These are phyloP conservation scores for Kwoniella heveanensis DNA, from an alignment of 768 basidiomycete genomes.

Conservation along the genomic window DNA sequence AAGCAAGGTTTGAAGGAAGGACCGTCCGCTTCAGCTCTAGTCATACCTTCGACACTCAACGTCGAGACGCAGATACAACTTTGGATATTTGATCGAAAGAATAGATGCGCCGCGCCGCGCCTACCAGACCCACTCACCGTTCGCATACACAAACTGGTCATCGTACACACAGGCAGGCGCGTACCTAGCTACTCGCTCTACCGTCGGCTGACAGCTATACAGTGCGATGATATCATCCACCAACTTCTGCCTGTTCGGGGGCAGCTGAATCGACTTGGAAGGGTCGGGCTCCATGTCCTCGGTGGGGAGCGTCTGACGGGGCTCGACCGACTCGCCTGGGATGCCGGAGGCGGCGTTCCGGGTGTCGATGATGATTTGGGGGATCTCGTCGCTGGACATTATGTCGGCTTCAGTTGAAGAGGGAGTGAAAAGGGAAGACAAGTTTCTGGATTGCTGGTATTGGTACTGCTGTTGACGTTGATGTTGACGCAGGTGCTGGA, in stretches of 20 bases:
- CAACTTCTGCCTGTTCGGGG: conserved; percentile 57
- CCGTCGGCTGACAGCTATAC: conserved; percentile 58
- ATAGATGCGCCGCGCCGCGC: no score
- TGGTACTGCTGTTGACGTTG: not conserved
- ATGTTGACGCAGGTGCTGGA: not conserved
- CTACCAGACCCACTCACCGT: conserved; percentile 20
- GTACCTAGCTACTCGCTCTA: conserved; percentile 58
- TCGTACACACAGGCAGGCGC: conserved; percentile 50
- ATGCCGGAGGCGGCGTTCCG: conserved; percentile 49
- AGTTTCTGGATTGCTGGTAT: no score
- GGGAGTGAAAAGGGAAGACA: no score
- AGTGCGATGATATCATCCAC: conserved; percentile 59
- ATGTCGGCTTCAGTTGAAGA: no score
- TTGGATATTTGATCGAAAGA: no score
- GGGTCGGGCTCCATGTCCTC: conserved; percentile 56
- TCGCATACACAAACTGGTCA: conserved; percentile 59
- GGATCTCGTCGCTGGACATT: conserved; percentile 36
- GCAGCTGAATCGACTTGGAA: conserved; percentile 56
- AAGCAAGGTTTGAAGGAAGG: no score
- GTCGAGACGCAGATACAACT: no score
- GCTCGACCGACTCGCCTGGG: conserved; percentile 58
- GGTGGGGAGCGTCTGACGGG: conserved; percentile 55
- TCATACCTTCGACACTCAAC: no score
- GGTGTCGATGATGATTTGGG: conserved; percentile 45
- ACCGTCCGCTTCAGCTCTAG: no score